Conservation (phyloP, 768 basidiomycete species). For the Pleurotus cornucopiae region DNA sequence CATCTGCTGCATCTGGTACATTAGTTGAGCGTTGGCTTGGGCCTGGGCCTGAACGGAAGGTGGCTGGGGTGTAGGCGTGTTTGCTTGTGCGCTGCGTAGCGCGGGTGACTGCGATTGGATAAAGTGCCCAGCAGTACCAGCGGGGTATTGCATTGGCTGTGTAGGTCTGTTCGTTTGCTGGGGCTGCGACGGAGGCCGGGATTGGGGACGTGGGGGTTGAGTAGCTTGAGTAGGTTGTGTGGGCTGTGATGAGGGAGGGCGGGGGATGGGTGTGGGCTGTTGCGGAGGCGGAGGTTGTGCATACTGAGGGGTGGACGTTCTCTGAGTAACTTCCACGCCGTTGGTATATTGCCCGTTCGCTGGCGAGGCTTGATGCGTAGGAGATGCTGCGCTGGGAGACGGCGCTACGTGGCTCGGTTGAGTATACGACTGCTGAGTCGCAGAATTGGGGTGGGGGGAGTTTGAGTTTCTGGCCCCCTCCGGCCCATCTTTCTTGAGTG, state of each 20-base stretch:
- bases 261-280: background rate
- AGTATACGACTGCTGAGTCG: slow-evolving; percentile 6
- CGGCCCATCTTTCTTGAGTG: background rate
- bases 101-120: background rate
- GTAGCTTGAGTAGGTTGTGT: background rate
- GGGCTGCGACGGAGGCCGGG: slow-evolving; percentile 11
- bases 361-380: background rate
- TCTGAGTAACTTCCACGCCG: background rate
- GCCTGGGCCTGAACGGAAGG: slow-evolving; percentile 16
- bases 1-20: slow-evolving; percentile 7
- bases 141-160: slow-evolving; percentile 6
- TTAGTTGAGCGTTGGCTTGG: slow-evolving; percentile 16
- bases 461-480: background rate
- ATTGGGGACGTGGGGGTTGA: slow-evolving; percentile 7
- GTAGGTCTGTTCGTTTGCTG: slow-evolving; percentile 12
- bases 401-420: slow-evolving; percentile 3
- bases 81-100: background rate
- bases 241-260: slow-evolving; percentile 3
- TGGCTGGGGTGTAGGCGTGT: slow-evolving; percentile 13
- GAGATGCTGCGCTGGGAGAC: slow-evolving; percentile 11
- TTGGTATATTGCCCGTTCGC: background rate
- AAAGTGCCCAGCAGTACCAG: background rate
- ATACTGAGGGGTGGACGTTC: slow-evolving; percentile 7
- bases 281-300: background rate
- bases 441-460: slow-evolving; percentile 10